phyloP scores from a whole-genome alignment of 2,329 filamentous ascomycete genomes.

The Fusarium denticulatum region DNA sequence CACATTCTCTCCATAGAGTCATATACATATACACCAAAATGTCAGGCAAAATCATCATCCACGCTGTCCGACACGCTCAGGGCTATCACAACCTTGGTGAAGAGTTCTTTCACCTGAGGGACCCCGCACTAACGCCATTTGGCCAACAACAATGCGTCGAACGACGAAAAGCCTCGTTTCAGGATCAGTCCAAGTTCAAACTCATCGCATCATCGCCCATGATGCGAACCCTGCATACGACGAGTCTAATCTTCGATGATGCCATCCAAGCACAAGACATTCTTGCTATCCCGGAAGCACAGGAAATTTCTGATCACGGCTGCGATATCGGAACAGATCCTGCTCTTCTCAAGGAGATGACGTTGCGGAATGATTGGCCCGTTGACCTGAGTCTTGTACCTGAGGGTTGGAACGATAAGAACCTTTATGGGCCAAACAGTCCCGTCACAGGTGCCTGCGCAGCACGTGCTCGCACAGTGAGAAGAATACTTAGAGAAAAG shows the following conservation, averaged over 20 bases:
- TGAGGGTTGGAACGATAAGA: slow-evolving; percentile 20
- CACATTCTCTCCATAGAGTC: not conserved
- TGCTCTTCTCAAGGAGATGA: not conserved
- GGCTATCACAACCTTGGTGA: slow-evolving; percentile 34
- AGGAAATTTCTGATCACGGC: slow-evolving; percentile 30
- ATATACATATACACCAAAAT: not conserved
- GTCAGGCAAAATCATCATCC: slow-evolving; percentile 21
- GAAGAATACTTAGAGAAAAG: slow-evolving; percentile 24
- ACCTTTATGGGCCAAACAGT: slow-evolving; percentile 27
- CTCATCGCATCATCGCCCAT: slow-evolving; percentile 28
- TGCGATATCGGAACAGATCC: slow-evolving; percentile 24
- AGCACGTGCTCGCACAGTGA: slow-evolving; percentile 19
- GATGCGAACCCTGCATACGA: slow-evolving; percentile 25
- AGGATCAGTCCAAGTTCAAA: slow-evolving; percentile 28
- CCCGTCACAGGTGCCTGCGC: slow-evolving; percentile 23
- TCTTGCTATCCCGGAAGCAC: slow-evolving; percentile 30
- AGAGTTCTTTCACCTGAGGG: slow-evolving; percentile 27
- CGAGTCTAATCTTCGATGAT: slow-evolving; percentile 13
- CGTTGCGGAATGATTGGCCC: slow-evolving; percentile 13
- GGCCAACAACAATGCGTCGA: slow-evolving; percentile 26
- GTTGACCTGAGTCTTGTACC: slow-evolving; percentile 25
- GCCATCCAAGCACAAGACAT: slow-evolving; percentile 19
- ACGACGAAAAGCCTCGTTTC: slow-evolving; percentile 26
- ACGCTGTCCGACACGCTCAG: slow-evolving; percentile 28
- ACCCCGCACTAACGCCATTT: slow-evolving; percentile 30